Conservation (phyloP, 257 asterid genomes). For the Scutellaria minor region DNA sequence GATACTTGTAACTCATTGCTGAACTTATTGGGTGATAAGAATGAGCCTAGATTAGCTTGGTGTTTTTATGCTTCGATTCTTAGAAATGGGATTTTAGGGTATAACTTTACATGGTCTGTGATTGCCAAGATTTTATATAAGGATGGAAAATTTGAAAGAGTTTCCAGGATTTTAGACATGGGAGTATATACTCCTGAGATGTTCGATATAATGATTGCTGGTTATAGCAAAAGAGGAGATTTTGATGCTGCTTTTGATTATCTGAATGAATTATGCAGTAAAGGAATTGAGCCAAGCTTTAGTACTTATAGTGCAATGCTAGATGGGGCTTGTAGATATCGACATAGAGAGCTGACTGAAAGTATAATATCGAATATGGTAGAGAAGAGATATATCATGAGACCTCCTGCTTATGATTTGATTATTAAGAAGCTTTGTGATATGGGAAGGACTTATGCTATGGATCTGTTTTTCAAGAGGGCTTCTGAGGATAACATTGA, state of each 20-base stretch:
- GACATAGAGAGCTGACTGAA: slow-evolving; percentile 47
- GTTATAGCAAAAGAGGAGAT: slow-evolving; percentile 61
- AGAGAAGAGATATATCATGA: slow-evolving; percentile 48
- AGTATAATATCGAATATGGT: slow-evolving; percentile 47
- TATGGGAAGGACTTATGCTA: slow-evolving; percentile 58
- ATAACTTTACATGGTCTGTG: slow-evolving; percentile 60
- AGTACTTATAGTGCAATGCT: slow-evolving; percentile 62
- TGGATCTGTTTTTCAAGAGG: slow-evolving; percentile 54
- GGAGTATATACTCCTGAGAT: slow-evolving; percentile 48
- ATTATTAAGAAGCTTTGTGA: slow-evolving; percentile 57
- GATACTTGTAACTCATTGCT: slow-evolving; percentile 57
- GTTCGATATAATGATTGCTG: slow-evolving; percentile 61
- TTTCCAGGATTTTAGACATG: slow-evolving; percentile 51
- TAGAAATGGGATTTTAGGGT: slow-evolving; percentile 55
- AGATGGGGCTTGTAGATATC: slow-evolving; percentile 75
- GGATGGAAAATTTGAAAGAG: slow-evolving; percentile 60
- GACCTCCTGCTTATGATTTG: slow-evolving; percentile 41
- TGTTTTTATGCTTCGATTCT: slow-evolving; percentile 62
- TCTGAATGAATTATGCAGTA: slow-evolving; percentile 46
- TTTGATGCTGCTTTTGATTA: slow-evolving; percentile 62
- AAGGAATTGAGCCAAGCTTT: slow-evolving; percentile 53
- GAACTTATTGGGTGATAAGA: slow-evolving; percentile 48
- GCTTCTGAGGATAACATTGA: slow-evolving; percentile 48
- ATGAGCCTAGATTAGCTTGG: slow-evolving; percentile 64
- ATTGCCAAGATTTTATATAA: slow-evolving; percentile 53